These are phyloP conservation scores for Aspergillus sp. DNA, from an alignment of 2,329 filamentous ascomycete species.

Conservation along the genomic window DNA sequence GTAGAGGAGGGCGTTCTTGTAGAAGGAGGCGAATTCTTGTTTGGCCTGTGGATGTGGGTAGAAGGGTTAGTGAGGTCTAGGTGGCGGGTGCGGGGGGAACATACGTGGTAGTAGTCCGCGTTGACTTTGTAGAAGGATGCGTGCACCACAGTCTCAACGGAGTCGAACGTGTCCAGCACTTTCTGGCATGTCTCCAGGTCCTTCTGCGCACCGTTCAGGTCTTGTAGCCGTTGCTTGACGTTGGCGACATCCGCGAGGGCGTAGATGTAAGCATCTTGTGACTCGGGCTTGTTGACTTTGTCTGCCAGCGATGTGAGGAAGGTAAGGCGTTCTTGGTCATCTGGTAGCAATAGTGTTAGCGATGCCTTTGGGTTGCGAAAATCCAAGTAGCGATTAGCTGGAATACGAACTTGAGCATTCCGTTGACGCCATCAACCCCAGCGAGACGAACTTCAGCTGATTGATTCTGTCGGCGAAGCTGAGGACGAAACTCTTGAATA, in stretches of 20 bases:
- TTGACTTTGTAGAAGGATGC: constrained; percentile 95
- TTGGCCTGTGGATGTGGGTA: constrained; percentile 56
- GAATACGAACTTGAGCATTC: constrained; percentile 59
- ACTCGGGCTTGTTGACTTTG: constrained; percentile 87
- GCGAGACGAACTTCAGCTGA: constrained; percentile 91
- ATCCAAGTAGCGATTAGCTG: not conserved
- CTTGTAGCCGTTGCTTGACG: constrained; percentile 77
- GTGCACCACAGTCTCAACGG: constrained; percentile 92
- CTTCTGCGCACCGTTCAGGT: constrained; percentile 79
- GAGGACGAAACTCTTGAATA: constrained; percentile 93
- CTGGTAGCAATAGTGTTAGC: constrained; percentile 50
- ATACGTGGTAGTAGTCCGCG: constrained; percentile 86
- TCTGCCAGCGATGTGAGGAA: constrained; percentile 82
- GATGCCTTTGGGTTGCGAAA: not conserved
- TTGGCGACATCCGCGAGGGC: constrained; percentile 86
- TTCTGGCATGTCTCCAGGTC: constrained; percentile 85
- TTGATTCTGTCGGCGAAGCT: constrained; percentile 99
- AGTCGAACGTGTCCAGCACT: constrained; percentile 88
- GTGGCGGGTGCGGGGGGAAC: constrained; percentile 14
- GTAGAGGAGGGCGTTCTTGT: constrained; percentile 95
- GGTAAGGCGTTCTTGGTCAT: constrained; percentile 78
- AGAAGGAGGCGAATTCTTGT: constrained; percentile 92
- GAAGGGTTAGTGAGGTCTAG: not conserved
- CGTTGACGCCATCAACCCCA: constrained; percentile 82
- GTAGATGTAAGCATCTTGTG: constrained; percentile 94